Evolutionary conservation across 2,329 filamentous ascomycete species (phyloP), one percentile per base, ranked within the genome.

Genomic region (Metarhizium brunneum): DNA sequence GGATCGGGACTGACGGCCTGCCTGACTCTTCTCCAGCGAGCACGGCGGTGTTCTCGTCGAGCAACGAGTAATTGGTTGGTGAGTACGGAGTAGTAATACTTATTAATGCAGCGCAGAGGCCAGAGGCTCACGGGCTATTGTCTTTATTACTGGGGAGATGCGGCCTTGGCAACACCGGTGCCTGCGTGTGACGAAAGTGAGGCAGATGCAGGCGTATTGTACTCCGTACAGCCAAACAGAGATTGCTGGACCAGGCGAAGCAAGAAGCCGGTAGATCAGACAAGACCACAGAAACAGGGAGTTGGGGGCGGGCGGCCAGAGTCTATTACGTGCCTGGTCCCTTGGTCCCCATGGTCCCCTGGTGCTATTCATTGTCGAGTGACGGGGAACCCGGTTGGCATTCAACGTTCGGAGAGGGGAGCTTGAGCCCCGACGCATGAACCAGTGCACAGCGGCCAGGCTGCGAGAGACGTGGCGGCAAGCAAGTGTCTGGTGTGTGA

Each of bases 341-440:
- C 11, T 13, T 5, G 38, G 38, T 25, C 25, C 25, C 25, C 25
- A 4, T 25, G 25, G 25, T 25, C 25, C 25, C 25, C 13, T 36
- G 35, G 13, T 13, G 35, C 13, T 8, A 8, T 10, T 8, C 7
- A 36, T 36, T 13, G 35, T 36, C 38, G 38, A 40, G 38, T 3
- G 38, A 40, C 32, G 32, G 32, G 38, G 13, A 40, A 36, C 35
- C 14, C 38, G 13, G 14, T 16, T 14, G 38, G 38, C 38, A 40
- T 40, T 16, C 25, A 25, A 25, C 25, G 25, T 4, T 25, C 14
- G 38, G 38, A 40, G 14, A 40, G 13, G 14, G 38, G 38, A 40
- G 38, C 38, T 40, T 40, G 38, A 40, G 38, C 38, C 38, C 38
- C 38, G 52, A 52, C 42, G 55, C 55, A 57, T 54, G 38, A 57